Base-by-base conservation (phyloP, 163 green algal species). In the Scenedesmus sp. region DNA sequence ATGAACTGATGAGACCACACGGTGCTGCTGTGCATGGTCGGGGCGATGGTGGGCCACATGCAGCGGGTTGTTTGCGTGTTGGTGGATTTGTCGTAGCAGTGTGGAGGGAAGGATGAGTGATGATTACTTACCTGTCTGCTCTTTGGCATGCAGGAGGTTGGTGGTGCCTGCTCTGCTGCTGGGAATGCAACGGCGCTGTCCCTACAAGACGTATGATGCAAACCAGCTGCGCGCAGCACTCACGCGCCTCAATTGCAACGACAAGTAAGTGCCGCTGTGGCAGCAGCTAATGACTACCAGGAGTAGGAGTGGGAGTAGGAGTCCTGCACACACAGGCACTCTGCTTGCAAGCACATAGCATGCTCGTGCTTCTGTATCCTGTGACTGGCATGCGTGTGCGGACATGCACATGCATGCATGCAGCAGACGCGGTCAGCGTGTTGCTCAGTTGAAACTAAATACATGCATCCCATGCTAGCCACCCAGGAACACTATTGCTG, bases 171-270 rank as follows among this genome's bases (percentile, higher is more conserved):
- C 73, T 81, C 81, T 35, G 68, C 37, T 22, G 59, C 88, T 26
- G 88, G 2, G 89, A 89, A 40, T 92, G 89, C 83, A 92, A 92
- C 72, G 89, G 89, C 44, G 89, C 73, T 92, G 89, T 43, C 89
- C 89, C 16, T 92, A 88, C 83, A 89, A 90, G 72, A 96, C 94
- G 0, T 94, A 96, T 42, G 73, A 90, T 44, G 88, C 94, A 24
- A 93, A 95, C 22, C 85, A 92, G 44, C 93, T 99, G 43, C 86
- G 92, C 0, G 93, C 90, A 5, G 91, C 94, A 33, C 93, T 99
- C 51, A 44, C n/a, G 3, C 87, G 83, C 5, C 85, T 97, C 37
- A 89, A 93, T 30, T 92, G 88, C 70, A 79, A 59, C 44, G 88
- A 92, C 15, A 78, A 68, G 88, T 92, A 70, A 72, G 88, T n/a